Evolutionary conservation across 371 early-diverging fungal genomes (phyloP).

Genomic region (Actinomortierella ambigua): DNA sequence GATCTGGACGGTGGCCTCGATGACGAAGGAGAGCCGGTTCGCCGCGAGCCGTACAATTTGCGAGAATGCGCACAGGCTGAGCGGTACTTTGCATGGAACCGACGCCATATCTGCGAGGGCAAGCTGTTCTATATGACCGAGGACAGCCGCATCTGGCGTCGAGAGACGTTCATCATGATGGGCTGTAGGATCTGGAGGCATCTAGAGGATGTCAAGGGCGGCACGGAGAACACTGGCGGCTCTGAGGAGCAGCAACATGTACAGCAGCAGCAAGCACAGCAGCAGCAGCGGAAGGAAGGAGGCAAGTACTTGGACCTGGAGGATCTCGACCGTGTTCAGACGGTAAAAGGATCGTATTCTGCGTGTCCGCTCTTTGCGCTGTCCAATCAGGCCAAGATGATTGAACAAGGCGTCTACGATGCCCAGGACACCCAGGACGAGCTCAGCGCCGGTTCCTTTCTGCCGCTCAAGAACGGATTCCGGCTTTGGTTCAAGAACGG

Average conservation of each 20-base stretch:
- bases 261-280: not conserved
- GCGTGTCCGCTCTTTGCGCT: too few relatives aligned
- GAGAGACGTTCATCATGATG: slow-evolving; percentile 15
- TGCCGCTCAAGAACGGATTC: slow-evolving; percentile 17
- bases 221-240: not conserved
- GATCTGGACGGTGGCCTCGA: slow-evolving; percentile 5
- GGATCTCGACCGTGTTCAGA: too few relatives aligned
- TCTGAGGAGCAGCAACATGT: not conserved
- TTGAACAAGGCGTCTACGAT: too few relatives aligned
- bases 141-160: slow-evolving; percentile 5
- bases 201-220: not conserved
- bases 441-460: slow-evolving; percentile 3
- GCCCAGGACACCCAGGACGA: too few relatives aligned
- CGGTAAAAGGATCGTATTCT: too few relatives aligned
- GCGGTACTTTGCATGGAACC: slow-evolving; percentile 24
- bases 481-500: slow-evolving; percentile 9
- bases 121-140: slow-evolving; percentile 18
- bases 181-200: slow-evolving; percentile 25
- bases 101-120: slow-evolving; percentile 3
- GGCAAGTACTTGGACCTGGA: not conserved
- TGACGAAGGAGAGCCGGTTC: slow-evolving; percentile 10
- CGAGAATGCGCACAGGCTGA: slow-evolving; percentile 23
- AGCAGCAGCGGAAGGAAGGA: not conserved
- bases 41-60: slow-evolving; percentile 24
- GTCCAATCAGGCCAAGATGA: too few relatives aligned